These are phyloP conservation scores for Kluyveromyces siamensis DNA, from an alignment of 805 yeast genomes.

Conservation along the genomic window DNA sequence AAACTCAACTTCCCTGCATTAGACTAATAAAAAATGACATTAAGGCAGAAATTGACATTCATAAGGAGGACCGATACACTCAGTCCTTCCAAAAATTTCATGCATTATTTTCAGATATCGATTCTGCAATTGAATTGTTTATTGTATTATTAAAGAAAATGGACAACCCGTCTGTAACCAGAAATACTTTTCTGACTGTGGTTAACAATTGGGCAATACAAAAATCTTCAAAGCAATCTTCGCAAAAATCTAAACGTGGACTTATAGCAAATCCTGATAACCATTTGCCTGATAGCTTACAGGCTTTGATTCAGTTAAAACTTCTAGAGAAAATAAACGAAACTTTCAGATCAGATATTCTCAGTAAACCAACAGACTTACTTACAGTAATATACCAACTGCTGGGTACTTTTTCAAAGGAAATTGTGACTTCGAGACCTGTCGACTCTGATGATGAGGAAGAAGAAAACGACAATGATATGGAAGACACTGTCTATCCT, in stretches of 20 bases:
- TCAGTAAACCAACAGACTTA: constrained; percentile 43
- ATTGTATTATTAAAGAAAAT: constrained; percentile 40
- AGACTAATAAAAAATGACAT: constrained; percentile 3
- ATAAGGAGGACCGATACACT: neutral
- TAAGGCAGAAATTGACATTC: constrained; percentile 3
- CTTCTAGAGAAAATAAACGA: constrained; percentile 54
- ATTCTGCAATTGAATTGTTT: constrained; percentile 33
- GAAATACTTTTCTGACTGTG: constrained; percentile 38
- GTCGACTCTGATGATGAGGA: constrained; percentile 23
- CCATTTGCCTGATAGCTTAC: constrained; percentile 40
- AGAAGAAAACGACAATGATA: constrained; percentile 19
- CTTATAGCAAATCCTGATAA: constrained; percentile 9
- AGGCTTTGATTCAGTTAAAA: constrained; percentile 49
- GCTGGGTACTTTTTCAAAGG: constrained; percentile 17
- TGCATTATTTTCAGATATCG: constrained; percentile 36
- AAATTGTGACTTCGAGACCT: constrained; percentile 27
- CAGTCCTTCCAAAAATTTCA: constrained; percentile 12
- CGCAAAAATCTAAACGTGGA: neutral
- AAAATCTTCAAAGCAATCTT: neutral
- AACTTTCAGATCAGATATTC: constrained; percentile 42
- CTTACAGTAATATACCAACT: constrained; percentile 40
- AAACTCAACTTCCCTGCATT: constrained; percentile 30
- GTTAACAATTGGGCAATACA: constrained; percentile 52
- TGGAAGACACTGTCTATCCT: neutral
- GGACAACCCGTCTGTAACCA: constrained; percentile 37